Base-by-base conservation (phyloP, 805 yeast genomes). In the Candida sanyiensis region DNA sequence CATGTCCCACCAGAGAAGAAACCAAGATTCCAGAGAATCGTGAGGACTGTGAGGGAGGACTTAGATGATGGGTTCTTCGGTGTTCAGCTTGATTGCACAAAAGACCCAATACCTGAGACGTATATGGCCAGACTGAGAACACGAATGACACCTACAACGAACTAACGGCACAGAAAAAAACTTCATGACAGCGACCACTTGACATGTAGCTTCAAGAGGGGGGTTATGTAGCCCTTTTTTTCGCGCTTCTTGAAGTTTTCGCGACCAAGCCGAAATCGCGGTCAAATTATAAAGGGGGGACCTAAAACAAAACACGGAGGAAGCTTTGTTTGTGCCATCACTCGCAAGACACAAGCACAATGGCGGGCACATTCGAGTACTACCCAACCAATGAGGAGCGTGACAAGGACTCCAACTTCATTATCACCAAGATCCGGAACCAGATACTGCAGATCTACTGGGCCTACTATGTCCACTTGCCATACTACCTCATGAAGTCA, bases 381-480 rank as follows among this genome's bases (percentile, higher is more conserved):
- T 42, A 44, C 16, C 57, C 56, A n/a, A 58, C 63, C 3, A 50
- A 52, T 29, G 52, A 48, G 31, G 58, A 57, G 35, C 42, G 46
- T 5, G 50, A 54, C 28, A 50, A 47, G 22, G 50, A 54, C 34
- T 50, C 55, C 4, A 47, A 51, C 30, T 42, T 44, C 31, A 22
- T 56, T 2, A 41, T 49, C 20, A 56, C 58, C 22, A 54, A 47
- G 43, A 38, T 58, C 26, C 58, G 50, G 37, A 58, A 56, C 27
- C 43, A 57, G 18, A 40, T 59, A n/a, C 56, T 54, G 29, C 56
- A 52, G 28, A 42, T 66, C 15, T 67, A 64, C 44, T 68, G 72
- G 72, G 64, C 60, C 35, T 68, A 68, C 43, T 67, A 67, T 38
- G 59, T 67, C 19, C 71, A 68, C 46, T 46, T 67, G 33, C 73